Conservation (phyloP, 2,329 filamentous ascomycete genomes). For the Emericellopsis cladophorae region DNA sequence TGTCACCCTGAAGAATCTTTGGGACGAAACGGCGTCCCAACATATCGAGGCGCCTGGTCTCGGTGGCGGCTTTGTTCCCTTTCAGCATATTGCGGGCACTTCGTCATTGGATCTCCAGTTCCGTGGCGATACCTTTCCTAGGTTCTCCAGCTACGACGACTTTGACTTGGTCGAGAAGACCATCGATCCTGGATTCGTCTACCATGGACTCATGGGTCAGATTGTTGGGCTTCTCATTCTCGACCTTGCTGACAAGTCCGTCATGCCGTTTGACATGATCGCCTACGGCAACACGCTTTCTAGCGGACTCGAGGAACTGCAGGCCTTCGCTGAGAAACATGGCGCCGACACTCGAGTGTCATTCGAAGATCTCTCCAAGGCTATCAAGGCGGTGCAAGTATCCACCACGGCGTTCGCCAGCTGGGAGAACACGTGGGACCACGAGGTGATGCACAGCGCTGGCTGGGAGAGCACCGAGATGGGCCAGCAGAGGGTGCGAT, state of each 20-base stretch:
- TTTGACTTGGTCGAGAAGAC: conserved; percentile 73
- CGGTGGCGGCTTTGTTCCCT: conserved; percentile 75
- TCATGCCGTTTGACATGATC: conserved; percentile 71
- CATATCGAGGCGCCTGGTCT: conserved; percentile 58
- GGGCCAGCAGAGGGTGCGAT: conserved; percentile 53
- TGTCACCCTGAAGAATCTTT: conserved; percentile 59
- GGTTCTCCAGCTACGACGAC: conserved; percentile 80
- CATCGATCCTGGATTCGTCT: conserved; percentile 70
- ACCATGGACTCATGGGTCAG: conserved; percentile 69
- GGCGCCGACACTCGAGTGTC: conserved; percentile 8
- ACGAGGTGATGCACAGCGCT: conserved; percentile 53
- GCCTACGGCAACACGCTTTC: conserved; percentile 57
- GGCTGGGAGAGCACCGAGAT: conserved; percentile 65
- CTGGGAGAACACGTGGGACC: conserved; percentile 72
- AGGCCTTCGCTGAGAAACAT: conserved; percentile 41
- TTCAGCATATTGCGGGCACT: conserved; percentile 82
- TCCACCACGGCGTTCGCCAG: conserved; percentile 47
- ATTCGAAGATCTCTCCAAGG: conserved; percentile 30
- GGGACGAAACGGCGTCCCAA: conserved; percentile 47
- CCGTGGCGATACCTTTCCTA: conserved; percentile 50
- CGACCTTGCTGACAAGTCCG: conserved; percentile 68
- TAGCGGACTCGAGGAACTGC: conserved; percentile 53
- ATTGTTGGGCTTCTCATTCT: conserved; percentile 73
- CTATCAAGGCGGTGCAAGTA: conserved; percentile 44
- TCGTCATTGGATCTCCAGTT: conserved; percentile 83